Base-by-base conservation (phyloP, 164 flowering plant species). In the Vitis amurensis region DNA sequence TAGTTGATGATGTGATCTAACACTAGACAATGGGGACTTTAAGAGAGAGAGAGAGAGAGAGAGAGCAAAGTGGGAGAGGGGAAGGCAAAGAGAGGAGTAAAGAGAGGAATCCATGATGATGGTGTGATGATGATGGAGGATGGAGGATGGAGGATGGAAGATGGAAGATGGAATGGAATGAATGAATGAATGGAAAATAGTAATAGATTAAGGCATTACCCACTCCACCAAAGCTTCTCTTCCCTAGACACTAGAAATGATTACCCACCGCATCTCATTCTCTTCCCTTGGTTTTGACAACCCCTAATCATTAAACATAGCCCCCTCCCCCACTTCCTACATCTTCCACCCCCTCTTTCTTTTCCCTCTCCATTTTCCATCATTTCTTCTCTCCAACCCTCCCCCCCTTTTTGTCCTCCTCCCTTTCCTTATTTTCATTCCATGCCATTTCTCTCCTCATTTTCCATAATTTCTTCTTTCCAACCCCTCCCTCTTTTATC, bases 231-330 rank as follows among this genome's bases (percentile, higher is more conserved):
- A 59, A 48, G 11, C 70, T 64, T 50, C 12, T 49, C 58, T 74
- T 70, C 77, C 78, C 78, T 17, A 76, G 78, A 78, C 67, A 30
- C 3, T 57, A 63, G 76, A 76, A 80, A 83, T 83, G 69, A 83
- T 83, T 83, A 77, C 80, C 50, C 76, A 72, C 77, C 76, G 52
- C 80, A 69, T 65, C 70, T 63, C 55, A 19, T 27, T 51, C 65
- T n/a, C 76, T 3, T 2, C 44, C 55, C 76, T 70, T 80, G 80
- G 72, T 67, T 71, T 80, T 78, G 68, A 17, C 82, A 78, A 83
- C 75, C 73, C 70, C 76, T 80, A 78, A 83, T 80, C 78, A 80
- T 80, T 78, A 67, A 7, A 14, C 15, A 52, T 9, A 19, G 60
- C 31, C 61, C 71, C 71, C 58, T 30, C 56, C 14, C 44, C 50